phyloP scores from a whole-genome alignment of 345 rosid species.

The Raphanus raphanistrum region DNA sequence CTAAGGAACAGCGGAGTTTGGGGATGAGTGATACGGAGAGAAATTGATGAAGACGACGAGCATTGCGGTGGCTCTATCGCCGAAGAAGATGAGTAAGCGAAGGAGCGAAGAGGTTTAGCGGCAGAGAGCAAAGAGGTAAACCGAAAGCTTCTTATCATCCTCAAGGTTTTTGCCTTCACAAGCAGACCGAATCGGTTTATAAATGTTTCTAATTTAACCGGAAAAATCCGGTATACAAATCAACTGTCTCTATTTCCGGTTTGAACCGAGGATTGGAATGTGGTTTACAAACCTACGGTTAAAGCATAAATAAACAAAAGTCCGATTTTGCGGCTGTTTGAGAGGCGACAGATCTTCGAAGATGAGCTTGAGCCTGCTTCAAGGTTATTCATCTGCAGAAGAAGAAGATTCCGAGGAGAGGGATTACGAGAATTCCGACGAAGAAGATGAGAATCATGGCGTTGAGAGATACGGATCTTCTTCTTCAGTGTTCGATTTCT shows the following conservation, averaged over 20 bases:
- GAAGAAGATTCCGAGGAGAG: conserved; percentile 55
- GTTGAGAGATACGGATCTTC: conserved; percentile 38
- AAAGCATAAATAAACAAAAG: conserved; percentile 24
- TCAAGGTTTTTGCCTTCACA: conserved; percentile 29
- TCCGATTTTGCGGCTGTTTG: conserved; percentile 6
- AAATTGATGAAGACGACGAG: not conserved
- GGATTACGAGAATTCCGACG: conserved; percentile 47
- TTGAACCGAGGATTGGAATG: not conserved
- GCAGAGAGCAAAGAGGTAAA: conserved; percentile 26
- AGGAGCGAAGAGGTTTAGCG: conserved; percentile 25
- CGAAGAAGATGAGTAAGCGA: conserved; percentile 35
- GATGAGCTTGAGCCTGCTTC: conserved; percentile 85
- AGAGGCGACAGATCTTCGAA: conserved; percentile 15
- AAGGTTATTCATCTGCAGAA: conserved; percentile 84
- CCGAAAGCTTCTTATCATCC: conserved; percentile 39
- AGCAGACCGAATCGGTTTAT: conserved; percentile 34
- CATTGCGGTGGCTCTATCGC: conserved; percentile 22
- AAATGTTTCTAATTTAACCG: not conserved
- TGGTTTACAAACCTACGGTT: not conserved
- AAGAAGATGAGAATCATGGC: conserved; percentile 35
- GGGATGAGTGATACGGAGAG: conserved; percentile 41
- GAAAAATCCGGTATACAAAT: not conserved
- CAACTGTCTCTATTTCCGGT: not conserved
- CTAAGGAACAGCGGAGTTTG: conserved; percentile 57
- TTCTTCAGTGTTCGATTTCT: conserved; percentile 48